Evolutionary conservation across 805 yeast genomes (phyloP).

Genomic region (Kodamaea nitidulidarum): DNA sequence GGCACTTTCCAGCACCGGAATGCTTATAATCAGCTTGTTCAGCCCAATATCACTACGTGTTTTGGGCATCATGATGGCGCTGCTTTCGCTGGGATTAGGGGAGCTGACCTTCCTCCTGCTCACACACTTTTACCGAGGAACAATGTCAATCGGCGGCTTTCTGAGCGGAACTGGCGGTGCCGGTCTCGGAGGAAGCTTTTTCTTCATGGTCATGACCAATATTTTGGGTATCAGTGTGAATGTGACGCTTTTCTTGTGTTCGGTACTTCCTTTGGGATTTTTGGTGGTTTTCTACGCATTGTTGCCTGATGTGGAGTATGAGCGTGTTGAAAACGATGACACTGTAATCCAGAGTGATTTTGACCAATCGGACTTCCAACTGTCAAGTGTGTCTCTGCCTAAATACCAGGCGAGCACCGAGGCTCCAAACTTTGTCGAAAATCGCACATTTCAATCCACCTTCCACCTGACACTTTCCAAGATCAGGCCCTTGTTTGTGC

Average conservation of each 20-base stretch:
- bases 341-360: too few relatives aligned
- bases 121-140: constrained; percentile 66
- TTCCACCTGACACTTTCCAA: constrained; percentile 1
- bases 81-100: constrained; percentile 83
- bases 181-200: constrained; percentile 77
- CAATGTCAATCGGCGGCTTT: constrained; percentile 71
- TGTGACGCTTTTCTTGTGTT: constrained; percentile 52
- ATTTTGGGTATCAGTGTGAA: constrained; percentile 54
- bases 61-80: constrained; percentile 73
- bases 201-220: constrained; percentile 69
- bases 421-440: too few relatives aligned
- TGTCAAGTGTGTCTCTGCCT: too few relatives aligned
- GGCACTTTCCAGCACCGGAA: constrained; percentile 61
- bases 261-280: constrained; percentile 51
- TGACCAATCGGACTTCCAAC: too few relatives aligned
- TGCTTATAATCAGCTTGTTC: constrained; percentile 58
- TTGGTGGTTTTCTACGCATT: constrained; percentile 26
- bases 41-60: constrained; percentile 39
- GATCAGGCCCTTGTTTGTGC: constrained; percentile 46
- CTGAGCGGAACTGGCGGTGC: constrained; percentile 97
- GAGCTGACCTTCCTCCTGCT: constrained; percentile 84
- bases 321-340: not conserved
- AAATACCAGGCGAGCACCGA: too few relatives aligned
- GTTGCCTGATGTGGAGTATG: constrained; percentile 3
- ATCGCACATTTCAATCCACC: too few relatives aligned